A percentile compares a stretch with the other conserved stretches of the same genome.
Conservation (phyloP, 257 asterid genomes). For the Jasminum sambac region DNA sequence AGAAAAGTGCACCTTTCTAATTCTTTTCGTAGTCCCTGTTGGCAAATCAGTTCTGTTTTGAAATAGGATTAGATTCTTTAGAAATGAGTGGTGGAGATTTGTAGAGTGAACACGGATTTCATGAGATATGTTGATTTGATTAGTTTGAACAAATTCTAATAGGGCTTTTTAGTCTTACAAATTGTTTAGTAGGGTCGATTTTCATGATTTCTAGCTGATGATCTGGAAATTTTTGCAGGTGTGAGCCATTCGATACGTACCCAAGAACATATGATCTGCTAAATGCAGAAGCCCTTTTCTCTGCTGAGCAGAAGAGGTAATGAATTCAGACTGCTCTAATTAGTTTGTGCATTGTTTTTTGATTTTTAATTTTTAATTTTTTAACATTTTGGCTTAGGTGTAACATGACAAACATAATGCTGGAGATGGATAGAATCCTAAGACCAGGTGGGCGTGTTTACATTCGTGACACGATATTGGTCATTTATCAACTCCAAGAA, state of each 20-base stretch:
- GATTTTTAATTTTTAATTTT: too few relatives aligned
- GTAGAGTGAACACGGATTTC: too few relatives aligned
- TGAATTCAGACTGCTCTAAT: background rate
- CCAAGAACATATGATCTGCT: slow-evolving; percentile 73
- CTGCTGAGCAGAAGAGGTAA: slow-evolving; percentile 59
- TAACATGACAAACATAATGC: slow-evolving; percentile 56
- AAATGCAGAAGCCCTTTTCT: slow-evolving; percentile 62
- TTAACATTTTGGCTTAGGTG: slow-evolving; percentile 36
- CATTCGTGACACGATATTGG: slow-evolving; percentile 47
- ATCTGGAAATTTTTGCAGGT: slow-evolving; percentile 37
- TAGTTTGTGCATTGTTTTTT: background rate
- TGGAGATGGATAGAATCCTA: slow-evolving; percentile 72
- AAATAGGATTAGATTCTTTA: too few relatives aligned
- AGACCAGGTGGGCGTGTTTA: slow-evolving; percentile 70
- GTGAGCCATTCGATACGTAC: slow-evolving; percentile 71
- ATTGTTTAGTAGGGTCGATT: too few relatives aligned
- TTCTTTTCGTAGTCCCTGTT: background rate
- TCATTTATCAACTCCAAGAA: slow-evolving; percentile 46
- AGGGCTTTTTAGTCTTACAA: too few relatives aligned
- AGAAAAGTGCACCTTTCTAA: background rate
- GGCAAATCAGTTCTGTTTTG: too few relatives aligned
- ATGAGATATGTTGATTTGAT: too few relatives aligned
- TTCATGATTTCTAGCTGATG: too few relatives aligned
- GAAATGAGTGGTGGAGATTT: too few relatives aligned
- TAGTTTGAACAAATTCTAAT: too few relatives aligned